Percentiles rank a stretch among this genome's conserved stretches.
These are phyloP conservation scores for Rhizoclosmatium sp. DNA, from an alignment of 192 early-diverging fungal species.

Conservation along the genomic window DNA sequence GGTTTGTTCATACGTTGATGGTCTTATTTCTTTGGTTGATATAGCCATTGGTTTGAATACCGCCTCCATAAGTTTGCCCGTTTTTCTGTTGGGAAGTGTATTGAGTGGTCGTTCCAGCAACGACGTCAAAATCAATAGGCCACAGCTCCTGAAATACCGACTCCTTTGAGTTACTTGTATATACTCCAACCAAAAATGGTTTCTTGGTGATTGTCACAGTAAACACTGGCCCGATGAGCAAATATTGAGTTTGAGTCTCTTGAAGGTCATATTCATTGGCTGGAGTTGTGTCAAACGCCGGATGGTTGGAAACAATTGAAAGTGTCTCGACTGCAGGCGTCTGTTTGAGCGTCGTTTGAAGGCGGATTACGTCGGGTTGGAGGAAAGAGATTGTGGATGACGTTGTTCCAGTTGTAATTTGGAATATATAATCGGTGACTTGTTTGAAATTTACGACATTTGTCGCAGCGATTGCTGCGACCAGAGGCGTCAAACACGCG, in stretches of 20 bases:
- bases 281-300: not conserved
- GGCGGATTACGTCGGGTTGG: not conserved
- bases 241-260: not conserved
- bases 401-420: not conserved
- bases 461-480: not conserved
- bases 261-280: not conserved
- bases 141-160: not conserved
- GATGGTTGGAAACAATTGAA: not conserved
- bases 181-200: not conserved
- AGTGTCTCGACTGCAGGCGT: not conserved
- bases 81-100: not conserved
- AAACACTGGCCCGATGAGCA: slow-evolving; percentile 1
- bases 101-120: slow-evolving; percentile 5
- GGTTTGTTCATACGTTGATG: not conserved
- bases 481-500: not conserved
- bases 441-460: not conserved
- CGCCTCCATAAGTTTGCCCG: slow-evolving; percentile 20
- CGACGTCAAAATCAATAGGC: not conserved
- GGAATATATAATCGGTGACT: not conserved
- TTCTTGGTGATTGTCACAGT: not conserved
- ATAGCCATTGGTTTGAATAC: not conserved
- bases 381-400: not conserved
- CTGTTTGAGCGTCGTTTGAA: slow-evolving; percentile 4
- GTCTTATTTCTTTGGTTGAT: slow-evolving; percentile 10
- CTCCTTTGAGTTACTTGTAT: not conserved